Percentiles rank a stretch among this genome's conserved stretches.
phyloP scores from a whole-genome alignment of 2,329 filamentous ascomycete genomes.

The Ophiognomonia clavigignenti-juglandacearum region DNA sequence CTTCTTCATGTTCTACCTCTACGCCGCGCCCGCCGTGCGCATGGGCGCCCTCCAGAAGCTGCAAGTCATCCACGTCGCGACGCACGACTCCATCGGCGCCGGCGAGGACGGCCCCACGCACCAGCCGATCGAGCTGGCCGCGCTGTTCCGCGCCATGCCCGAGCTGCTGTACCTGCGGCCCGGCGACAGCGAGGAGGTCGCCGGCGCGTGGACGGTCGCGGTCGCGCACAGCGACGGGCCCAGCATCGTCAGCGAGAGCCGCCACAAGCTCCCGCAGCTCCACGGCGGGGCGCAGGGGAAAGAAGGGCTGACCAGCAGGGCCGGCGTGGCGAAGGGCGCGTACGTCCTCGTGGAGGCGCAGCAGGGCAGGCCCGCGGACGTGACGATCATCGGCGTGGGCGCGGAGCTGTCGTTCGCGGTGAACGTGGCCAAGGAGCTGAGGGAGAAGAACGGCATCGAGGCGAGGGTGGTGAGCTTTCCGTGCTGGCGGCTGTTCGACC shows the following conservation, averaged over 20 bases:
- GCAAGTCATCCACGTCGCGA: slow-evolving; percentile 46
- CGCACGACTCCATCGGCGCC: slow-evolving; percentile 49
- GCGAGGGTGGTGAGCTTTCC: slow-evolving; percentile 33
- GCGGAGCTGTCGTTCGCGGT: slow-evolving; percentile 37
- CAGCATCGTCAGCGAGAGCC: slow-evolving; percentile 38
- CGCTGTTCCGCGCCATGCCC: slow-evolving; percentile 50
- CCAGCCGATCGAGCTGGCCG: slow-evolving; percentile 47
- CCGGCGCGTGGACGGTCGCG: slow-evolving; percentile 39
- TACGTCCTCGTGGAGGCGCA: slow-evolving; percentile 34
- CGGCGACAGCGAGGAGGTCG: slow-evolving; percentile 46
- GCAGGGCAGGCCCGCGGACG: slow-evolving; percentile 26
- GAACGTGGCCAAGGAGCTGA: slow-evolving; percentile 32
- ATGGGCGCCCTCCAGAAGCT: slow-evolving; percentile 48
- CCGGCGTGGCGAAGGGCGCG: slow-evolving; percentile 32
- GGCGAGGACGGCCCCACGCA: slow-evolving; percentile 53
- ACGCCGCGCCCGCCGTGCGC: slow-evolving; percentile 44
- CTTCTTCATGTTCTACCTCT: slow-evolving; percentile 55
- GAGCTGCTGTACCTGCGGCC: slow-evolving; percentile 50
- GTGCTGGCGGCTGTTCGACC: slow-evolving; percentile 31
- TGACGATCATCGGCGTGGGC: slow-evolving; percentile 35
- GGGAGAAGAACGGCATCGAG: slow-evolving; percentile 23
- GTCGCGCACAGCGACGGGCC: slow-evolving; percentile 29
- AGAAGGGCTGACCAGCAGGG: slow-evolving; percentile 24
- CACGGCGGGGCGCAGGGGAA: slow-evolving; percentile 2
- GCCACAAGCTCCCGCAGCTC: slow-evolving; percentile 35